Evolutionary conservation across 495 filamentous ascomycete species (phyloP).

Genomic region (Tricharina praecox): DNA sequence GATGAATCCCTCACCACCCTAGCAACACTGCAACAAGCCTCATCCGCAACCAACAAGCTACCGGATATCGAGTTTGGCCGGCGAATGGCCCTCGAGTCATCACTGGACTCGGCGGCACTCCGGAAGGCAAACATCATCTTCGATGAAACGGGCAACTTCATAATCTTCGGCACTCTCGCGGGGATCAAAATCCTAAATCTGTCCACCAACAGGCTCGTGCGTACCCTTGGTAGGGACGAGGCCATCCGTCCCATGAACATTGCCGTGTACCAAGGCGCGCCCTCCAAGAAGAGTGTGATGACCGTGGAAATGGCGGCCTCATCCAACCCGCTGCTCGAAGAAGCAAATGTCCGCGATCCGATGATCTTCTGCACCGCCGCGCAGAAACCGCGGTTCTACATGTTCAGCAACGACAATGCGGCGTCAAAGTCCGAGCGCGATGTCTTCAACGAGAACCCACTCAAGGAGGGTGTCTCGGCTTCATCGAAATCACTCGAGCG

Average conservation of each 20-base stretch:
- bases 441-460: slow-evolving; percentile 86
- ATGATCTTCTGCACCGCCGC: slow-evolving; percentile 71
- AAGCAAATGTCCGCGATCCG: slow-evolving; percentile 81
- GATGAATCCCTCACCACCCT: slow-evolving; percentile 80
- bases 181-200: slow-evolving; percentile 92
- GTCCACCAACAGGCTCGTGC: slow-evolving; percentile 75
- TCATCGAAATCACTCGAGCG: slow-evolving; percentile 26
- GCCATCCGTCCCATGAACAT: slow-evolving; percentile 66
- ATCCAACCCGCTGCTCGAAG: slow-evolving; percentile 78
- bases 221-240: slow-evolving; percentile 76
- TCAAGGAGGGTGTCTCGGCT: slow-evolving; percentile 24
- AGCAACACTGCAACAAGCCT: slow-evolving; percentile 85
- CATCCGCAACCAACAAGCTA: slow-evolving; percentile 58
- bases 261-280: slow-evolving; percentile 86
- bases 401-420: slow-evolving; percentile 83
- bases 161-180: slow-evolving; percentile 77
- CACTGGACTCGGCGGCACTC: slow-evolving; percentile 53
- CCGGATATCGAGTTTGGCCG: slow-evolving; percentile 86
- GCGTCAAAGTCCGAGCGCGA: slow-evolving; percentile 75
- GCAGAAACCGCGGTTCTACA: slow-evolving; percentile 88
- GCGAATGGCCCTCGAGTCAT: slow-evolving; percentile 70
- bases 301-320: slow-evolving; percentile 97
- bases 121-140: slow-evolving; percentile 70
- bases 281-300: slow-evolving; percentile 73
- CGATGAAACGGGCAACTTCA: slow-evolving; percentile 89